A percentile compares a stretch with the other conserved stretches of the same genome.
Evolutionary conservation across 495 filamentous ascomycete genomes (phyloP).

Genomic region (Sordaria brevicollis): DNA sequence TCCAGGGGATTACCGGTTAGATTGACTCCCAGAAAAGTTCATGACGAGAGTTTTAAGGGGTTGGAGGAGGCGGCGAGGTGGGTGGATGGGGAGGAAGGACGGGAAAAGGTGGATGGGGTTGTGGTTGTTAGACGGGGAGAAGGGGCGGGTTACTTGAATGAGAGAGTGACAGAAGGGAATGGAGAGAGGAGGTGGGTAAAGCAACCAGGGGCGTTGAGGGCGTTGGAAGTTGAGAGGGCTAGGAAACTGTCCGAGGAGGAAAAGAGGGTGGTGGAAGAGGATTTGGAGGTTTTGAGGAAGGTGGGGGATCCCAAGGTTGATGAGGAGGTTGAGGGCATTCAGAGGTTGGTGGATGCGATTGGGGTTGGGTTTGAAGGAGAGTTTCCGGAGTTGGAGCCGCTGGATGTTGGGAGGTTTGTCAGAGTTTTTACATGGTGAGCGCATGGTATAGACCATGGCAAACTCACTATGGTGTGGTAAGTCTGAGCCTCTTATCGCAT

Average conservation of each 20-base stretch:
- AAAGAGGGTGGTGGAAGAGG: constrained; percentile 5
- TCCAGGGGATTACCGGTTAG: constrained; percentile 16
- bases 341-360: constrained; percentile 13
- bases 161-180: not conserved
- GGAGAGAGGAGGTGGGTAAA: constrained; percentile 2
- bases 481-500: not conserved
- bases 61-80: constrained; percentile 17
- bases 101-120: constrained; percentile 7
- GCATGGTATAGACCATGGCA: too few species aligned
- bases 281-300: constrained; percentile 13
- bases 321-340: constrained; percentile 16
- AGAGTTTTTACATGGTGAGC: too few species aligned
- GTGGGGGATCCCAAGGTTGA: constrained; percentile 16
- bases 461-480: too few species aligned
- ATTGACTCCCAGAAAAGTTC: constrained; percentile 26
- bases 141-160: constrained; percentile 11
- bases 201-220: not conserved
- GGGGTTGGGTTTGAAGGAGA: constrained; percentile 7
- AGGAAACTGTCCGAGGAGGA: constrained; percentile 17
- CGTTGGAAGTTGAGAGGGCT: constrained; percentile 16
- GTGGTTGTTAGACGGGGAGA: not conserved
- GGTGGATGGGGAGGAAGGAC: constrained; percentile 13
- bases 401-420: constrained; percentile 8
- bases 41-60: constrained; percentile 27
- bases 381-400: not conserved